Percentiles rank a stretch among this genome's conserved stretches.
These are phyloP conservation scores for Oryza meridionalis DNA, from an alignment of 176 grass and related monocot genomes.

Conservation along the genomic window DNA sequence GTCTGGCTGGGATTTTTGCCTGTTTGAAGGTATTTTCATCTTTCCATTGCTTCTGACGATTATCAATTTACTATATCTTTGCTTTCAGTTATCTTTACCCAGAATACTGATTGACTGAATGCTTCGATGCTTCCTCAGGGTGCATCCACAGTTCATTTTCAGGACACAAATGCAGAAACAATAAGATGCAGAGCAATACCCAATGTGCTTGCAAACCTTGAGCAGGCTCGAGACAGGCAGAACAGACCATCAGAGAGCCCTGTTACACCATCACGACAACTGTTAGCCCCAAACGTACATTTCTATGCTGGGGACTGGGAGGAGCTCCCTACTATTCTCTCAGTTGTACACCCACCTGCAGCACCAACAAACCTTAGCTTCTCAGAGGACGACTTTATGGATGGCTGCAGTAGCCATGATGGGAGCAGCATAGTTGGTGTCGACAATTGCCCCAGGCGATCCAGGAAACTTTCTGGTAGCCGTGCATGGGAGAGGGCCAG, in stretches of 20 bases:
- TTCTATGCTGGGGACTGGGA: constrained; percentile 92
- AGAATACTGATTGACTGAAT: constrained; percentile 28
- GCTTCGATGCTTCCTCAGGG: constrained; percentile 52
- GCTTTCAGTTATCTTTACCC: constrained; percentile 4
- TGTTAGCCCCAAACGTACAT: constrained; percentile 68
- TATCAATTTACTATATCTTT: background rate
- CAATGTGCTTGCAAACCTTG: constrained; percentile 93
- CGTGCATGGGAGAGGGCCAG: constrained; percentile 89
- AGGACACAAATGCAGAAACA: constrained; percentile 89
- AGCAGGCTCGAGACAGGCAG: constrained; percentile 75
- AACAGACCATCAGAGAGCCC: constrained; percentile 83
- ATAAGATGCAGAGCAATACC: constrained; percentile 85
- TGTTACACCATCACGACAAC: constrained; percentile 83
- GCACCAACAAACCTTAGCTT: constrained; percentile 69
- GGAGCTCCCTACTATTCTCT: constrained; percentile 80
- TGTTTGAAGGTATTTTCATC: constrained; percentile 78
- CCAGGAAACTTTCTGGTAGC: constrained; percentile 93
- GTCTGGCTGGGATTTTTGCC: constrained; percentile 85
- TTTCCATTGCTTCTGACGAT: constrained; percentile 24
- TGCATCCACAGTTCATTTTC: constrained; percentile 89
- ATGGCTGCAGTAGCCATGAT: constrained; percentile 80
- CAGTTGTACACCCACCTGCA: constrained; percentile 56
- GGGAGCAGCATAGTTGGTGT: constrained; percentile 74
- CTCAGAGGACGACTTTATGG: constrained; percentile 90
- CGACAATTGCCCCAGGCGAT: constrained; percentile 61